Evolutionary conservation across 495 filamentous ascomycete genomes (phyloP), one percentile per base, ranked within the genome.

Genomic region (Parmelia sp.): DNA sequence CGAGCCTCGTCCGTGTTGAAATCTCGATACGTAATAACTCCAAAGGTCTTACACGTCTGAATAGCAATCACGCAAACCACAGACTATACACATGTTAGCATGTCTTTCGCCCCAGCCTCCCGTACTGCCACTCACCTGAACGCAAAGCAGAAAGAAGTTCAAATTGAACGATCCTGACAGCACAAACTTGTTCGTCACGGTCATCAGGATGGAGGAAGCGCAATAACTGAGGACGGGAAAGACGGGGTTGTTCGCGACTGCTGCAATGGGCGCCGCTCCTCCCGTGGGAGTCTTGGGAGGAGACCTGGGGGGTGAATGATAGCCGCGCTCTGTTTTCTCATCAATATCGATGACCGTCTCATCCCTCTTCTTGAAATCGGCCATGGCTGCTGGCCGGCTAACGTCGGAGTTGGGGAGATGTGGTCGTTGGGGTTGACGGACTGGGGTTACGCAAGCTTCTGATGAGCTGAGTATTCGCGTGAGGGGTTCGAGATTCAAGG

Each of bases 181-280:
- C 58, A 96, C 92, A 74, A 94, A 99, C 83, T 99, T 99, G 79
- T 99, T 99, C 77, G 94, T 96, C 31, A 96, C 88, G 45, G 95
- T 99, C 94, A 99, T 99, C 75, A 93, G 80, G 68, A 99, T 99
- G 8, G 92, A 97, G 59, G 94, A 88, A 69, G 86, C 82, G 77
- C 94, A 99, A 79, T 99, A 99, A 29, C 88, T 86, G 58, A 96
- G 72, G 67, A 99, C 90, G 14, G 93, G 89, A 12, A 94, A 73
- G 42, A 84, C 75, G 14, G 93, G 89, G 72, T 84, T 93, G 71
- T 88, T 90, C 65, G 85, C 77, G 53, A 88, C 57, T 21, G 73
- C 58, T 59, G 60, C 68, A 37, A 64, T 64, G 25, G 77, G 63
- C 25, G 75, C 71, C 27, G 65, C 61, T 0, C 70, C 51, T 23